Evolutionary conservation across 768 basidiomycete genomes (phyloP).

Genomic region (Hirschioporus abietinus): DNA sequence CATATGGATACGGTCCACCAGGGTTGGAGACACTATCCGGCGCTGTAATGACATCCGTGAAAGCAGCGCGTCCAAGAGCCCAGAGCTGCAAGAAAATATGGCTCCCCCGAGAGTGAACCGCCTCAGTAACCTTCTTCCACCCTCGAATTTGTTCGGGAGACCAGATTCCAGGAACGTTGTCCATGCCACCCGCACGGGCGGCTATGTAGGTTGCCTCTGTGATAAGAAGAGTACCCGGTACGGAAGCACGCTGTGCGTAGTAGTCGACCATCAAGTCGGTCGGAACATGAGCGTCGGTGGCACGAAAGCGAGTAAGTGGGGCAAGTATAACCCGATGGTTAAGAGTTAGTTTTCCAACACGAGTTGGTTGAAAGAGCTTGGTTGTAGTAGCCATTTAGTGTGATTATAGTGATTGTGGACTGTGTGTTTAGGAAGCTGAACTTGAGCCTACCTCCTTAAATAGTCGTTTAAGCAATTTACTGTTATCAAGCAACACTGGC

Average conservation of each 20-base stretch:
- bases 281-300: conserved; percentile 30
- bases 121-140: conserved; percentile 51
- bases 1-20: conserved; percentile 13
- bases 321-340: conserved; percentile 48
- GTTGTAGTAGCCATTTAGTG: background rate
- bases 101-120: conserved; percentile 49
- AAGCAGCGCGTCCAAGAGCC: conserved; percentile 30
- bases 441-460: background rate
- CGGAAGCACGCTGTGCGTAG: conserved; percentile 41
- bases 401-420: background rate
- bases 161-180: conserved; percentile 59
- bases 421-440: too few species aligned
- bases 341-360: conserved; percentile 14
- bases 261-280: conserved; percentile 35
- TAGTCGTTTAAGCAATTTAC: background rate
- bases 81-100: conserved; percentile 45
- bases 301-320: conserved; percentile 45
- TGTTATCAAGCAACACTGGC: too few species aligned
- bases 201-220: conserved; percentile 54
- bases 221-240: conserved; percentile 50
- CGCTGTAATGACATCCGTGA: conserved; percentile 13
- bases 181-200: conserved; percentile 40
- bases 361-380: conserved; percentile 18
- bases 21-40: conserved; percentile 12
- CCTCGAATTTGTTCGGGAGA: conserved; percentile 47